These are phyloP conservation scores for Ogataea chonburiensis DNA, from an alignment of 805 yeast species.

Conservation along the genomic window DNA sequence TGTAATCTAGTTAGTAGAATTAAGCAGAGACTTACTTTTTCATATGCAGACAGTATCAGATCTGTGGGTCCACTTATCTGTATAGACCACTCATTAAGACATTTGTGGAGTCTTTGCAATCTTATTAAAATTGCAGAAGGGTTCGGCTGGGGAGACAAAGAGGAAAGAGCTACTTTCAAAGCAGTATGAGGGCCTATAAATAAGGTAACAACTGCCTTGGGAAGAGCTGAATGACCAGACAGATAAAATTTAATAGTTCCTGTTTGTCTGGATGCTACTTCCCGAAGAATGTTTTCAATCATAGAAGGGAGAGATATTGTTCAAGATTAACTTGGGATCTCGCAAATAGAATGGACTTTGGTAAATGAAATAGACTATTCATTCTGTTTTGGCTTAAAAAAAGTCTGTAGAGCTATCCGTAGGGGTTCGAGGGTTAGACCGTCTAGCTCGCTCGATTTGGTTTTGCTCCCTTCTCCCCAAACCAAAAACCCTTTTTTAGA, in stretches of 20 bases:
- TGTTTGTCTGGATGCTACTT: too few species aligned
- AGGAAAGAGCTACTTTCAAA: background rate
- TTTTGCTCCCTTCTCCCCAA: too few species aligned
- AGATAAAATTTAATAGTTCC: background rate
- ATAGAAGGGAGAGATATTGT: too few species aligned
- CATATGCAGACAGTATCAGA: background rate
- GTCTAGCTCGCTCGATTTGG: too few species aligned
- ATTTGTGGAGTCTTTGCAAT: background rate
- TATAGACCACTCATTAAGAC: slow-evolving; percentile 5
- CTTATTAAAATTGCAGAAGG: background rate
- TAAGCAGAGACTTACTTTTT: background rate
- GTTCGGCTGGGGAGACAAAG: background rate
- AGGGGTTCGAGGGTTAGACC: too few species aligned
- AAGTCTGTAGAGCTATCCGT: too few species aligned
- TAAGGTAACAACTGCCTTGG: background rate
- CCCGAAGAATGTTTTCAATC: too few species aligned
- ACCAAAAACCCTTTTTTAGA: too few species aligned
- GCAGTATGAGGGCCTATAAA: background rate
- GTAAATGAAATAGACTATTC: too few species aligned
- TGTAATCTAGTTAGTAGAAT: slow-evolving; percentile 5
- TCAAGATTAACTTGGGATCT: too few species aligned
- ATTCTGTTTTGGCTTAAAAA: too few species aligned
- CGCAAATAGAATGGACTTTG: too few species aligned
- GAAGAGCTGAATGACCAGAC: background rate
- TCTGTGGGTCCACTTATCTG: slow-evolving; percentile 2